phyloP scores from a whole-genome alignment of 2,329 filamentous ascomycete genomes.

The Ophiocordyceps unilateralis region DNA sequence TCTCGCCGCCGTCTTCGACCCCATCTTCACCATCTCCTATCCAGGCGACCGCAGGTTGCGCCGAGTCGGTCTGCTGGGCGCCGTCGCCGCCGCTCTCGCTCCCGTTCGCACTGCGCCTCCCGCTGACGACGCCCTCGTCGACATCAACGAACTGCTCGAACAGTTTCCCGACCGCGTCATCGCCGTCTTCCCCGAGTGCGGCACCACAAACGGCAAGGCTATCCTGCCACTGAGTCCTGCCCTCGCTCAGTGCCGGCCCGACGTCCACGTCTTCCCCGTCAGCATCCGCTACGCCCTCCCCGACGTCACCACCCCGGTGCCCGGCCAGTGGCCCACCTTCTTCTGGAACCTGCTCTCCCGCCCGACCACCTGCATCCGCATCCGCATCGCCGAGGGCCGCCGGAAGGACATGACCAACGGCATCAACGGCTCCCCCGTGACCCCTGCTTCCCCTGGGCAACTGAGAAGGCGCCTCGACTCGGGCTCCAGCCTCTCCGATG shows the following conservation, averaged over 20 bases:
- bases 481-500: constrained; percentile 15
- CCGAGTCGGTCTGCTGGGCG: constrained; percentile 58
- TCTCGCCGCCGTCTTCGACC: constrained; percentile 89
- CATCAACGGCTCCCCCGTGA: constrained; percentile 3
- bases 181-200: constrained; percentile 84
- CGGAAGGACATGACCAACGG: constrained; percentile 34
- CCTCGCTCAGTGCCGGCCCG: constrained; percentile 47
- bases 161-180: constrained; percentile 60
- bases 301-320: constrained; percentile 82
- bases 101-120: constrained; percentile 32
- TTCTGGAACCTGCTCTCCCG: constrained; percentile 74
- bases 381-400: constrained; percentile 70
- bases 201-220: constrained; percentile 81
- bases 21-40: constrained; percentile 78
- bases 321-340: constrained; percentile 54
- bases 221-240: constrained; percentile 72
- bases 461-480: constrained; percentile 9
- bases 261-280: constrained; percentile 72
- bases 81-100: constrained; percentile 56
- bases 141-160: constrained; percentile 43
- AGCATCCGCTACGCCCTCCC: constrained; percentile 77
- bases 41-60: constrained; percentile 57
- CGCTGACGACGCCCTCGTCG: constrained; percentile 32
- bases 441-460: constrained; percentile 1
- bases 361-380: constrained; percentile 77